Evolutionary conservation across 73 alveolate genomes (phyloP), one percentile per base, ranked within the genome.

Genomic region (Symbiodinium natans): DNA sequence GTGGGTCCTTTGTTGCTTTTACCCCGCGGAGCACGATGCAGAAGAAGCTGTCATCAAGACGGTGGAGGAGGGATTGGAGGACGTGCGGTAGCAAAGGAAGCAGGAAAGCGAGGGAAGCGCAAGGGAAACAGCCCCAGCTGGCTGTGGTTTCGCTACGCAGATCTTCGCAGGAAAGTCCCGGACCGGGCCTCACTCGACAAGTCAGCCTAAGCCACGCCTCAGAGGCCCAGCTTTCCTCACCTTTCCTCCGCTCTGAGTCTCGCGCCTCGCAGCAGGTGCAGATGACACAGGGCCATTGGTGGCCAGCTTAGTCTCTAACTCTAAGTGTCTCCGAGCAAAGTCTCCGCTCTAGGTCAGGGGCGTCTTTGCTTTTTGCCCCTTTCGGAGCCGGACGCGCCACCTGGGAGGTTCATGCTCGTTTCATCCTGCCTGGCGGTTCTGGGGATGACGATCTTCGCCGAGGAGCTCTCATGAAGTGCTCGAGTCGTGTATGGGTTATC

Each of bases 361-460:
- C 13, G 6, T 13, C 59, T 9, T 46, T 46, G 59, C 59, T 46
- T 46, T 46, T 46, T 46, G 59, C 59, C 59, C 59, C 13, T 6
- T 9, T n/a, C n/a, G n/a, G n/a, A n/a, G n/a, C n/a, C n/a, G n/a
- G n/a, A n/a, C n/a, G n/a, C n/a, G n/a, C n/a, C n/a, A n/a, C n/a
- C n/a, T n/a, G n/a, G 2, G 77, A 63, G 77, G 77, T 63, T 63
- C 34, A 63, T 63, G 77, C 77, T 63, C 34, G 39, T 40, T 7
- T 10, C 74, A 10, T 59, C 95, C 48, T 88, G 95, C 86, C 48
- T 88, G 43, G 95, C 95, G 34, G 95, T 88, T 83, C 73, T 88
- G 36, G 95, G 86, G 43, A 88, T 88, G 95, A 88, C 95, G n/a
- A 83, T 88, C 74, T 88, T 88, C 48, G 95, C 95, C 21, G 95